A percentile compares a stretch with the other conserved stretches of the same genome.
These are phyloP conservation scores for Apophysomyces variabilis DNA, from an alignment of 371 early-diverging fungal genomes.

Conservation along the genomic window DNA sequence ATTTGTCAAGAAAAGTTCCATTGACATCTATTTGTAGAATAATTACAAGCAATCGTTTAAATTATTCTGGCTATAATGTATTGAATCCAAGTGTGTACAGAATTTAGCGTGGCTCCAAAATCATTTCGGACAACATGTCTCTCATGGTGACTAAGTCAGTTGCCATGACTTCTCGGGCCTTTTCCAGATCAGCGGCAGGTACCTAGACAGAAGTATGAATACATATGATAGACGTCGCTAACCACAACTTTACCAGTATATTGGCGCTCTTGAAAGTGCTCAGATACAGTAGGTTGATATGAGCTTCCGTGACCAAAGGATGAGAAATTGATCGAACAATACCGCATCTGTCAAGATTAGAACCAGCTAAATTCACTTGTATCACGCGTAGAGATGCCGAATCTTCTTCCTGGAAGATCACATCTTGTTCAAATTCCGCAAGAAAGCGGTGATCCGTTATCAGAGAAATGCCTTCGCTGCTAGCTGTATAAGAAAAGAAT, in stretches of 20 bases:
- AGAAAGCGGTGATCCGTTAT: constrained; percentile 67
- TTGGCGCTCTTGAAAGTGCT: constrained; percentile 77
- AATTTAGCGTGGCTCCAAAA: constrained; percentile 32
- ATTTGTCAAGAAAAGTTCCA: no score
- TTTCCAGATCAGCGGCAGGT: constrained; percentile 43
- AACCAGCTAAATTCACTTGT: constrained; percentile 73
- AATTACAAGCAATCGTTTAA: background rate
- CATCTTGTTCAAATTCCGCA: constrained; percentile 63
- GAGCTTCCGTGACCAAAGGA: constrained; percentile 61
- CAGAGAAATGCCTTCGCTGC: constrained; percentile 73
- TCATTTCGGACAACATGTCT: constrained; percentile 37
- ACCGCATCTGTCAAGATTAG: constrained; percentile 68
- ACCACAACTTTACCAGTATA: constrained; percentile 58
- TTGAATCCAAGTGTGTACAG: background rate
- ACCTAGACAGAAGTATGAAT: constrained; percentile 22
- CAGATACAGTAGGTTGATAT: constrained; percentile 72
- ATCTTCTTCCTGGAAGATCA: constrained; percentile 60
- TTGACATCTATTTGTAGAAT: no score
- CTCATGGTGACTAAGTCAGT: constrained; percentile 38
- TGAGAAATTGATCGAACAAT: constrained; percentile 79
- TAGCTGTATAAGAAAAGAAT: constrained; percentile 77
- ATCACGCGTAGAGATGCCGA: constrained; percentile 67
- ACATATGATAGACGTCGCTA: background rate
- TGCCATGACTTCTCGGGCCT: constrained; percentile 39
- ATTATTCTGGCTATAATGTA: background rate